Conservation (phyloP, 78 protist species). For the Guillardia theta region DNA sequence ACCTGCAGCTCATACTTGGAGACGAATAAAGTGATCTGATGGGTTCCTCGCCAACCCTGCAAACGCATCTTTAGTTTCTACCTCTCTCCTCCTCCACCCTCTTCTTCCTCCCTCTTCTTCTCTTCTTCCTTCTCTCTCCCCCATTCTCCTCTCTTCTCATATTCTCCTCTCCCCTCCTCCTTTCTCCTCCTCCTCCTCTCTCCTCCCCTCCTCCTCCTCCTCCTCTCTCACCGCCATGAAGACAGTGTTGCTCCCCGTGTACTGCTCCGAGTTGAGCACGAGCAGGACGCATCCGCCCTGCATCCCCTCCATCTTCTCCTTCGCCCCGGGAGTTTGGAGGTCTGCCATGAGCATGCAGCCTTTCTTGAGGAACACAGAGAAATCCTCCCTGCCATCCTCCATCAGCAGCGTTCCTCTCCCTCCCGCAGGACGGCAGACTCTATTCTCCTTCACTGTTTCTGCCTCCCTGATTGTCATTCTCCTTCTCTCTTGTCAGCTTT, state of each 20-base stretch:
- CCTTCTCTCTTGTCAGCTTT: not conserved
- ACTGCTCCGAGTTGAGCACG: not conserved
- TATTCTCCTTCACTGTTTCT: too few species aligned
- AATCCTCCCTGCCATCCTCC: too few species aligned
- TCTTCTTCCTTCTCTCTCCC: not conserved
- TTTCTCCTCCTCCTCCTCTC: not conserved
- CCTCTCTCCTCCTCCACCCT: too few species aligned
- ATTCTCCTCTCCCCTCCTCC: not conserved
- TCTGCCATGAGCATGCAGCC: not conserved
- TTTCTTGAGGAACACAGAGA: not conserved
- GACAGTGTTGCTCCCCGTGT: not conserved
- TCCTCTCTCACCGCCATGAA: too few species aligned
- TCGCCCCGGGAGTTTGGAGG: not conserved
- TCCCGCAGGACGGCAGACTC: too few species aligned
- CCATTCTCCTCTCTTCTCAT: not conserved
- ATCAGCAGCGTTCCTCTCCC: too few species aligned
- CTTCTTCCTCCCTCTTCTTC: too few species aligned
- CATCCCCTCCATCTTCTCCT: not conserved
- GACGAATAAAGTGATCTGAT: constrained; percentile 14
- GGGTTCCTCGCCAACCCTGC: not conserved
- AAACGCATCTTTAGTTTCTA: not conserved
- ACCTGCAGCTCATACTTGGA: constrained; percentile 23
- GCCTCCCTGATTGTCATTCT: too few species aligned
- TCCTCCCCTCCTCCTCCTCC: not conserved
- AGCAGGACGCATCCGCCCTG: not conserved